Conservation (phyloP, 1,139 yeast genomes). For the Blastobotrys raffinosifermentans region DNA sequence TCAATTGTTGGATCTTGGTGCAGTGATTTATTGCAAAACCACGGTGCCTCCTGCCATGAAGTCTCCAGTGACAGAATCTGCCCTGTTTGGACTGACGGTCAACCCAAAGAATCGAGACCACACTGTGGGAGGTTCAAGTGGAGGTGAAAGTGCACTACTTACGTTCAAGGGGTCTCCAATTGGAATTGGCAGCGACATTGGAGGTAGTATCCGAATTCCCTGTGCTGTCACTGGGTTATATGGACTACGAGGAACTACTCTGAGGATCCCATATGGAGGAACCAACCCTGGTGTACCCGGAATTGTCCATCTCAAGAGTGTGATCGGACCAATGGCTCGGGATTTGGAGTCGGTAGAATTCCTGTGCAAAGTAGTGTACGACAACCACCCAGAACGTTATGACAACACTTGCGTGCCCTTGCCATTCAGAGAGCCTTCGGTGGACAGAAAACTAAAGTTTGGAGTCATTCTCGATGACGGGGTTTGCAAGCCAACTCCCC, state of each 20-base stretch:
- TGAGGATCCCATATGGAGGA: constrained; percentile 44
- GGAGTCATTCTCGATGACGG: constrained; percentile 33
- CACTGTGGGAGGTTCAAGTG: constrained; percentile 53
- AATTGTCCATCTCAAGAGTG: constrained; percentile 40
- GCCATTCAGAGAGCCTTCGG: constrained; percentile 41
- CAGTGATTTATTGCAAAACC: constrained; percentile 48
- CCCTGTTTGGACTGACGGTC: constrained; percentile 39
- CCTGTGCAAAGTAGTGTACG: constrained; percentile 48
- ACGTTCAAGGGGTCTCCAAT: constrained; percentile 44
- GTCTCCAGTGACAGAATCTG: constrained; percentile 43
- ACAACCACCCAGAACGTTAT: constrained; percentile 49
- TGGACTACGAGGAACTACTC: constrained; percentile 45
- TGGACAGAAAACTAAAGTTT: constrained; percentile 31
- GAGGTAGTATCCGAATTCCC: constrained; percentile 56
- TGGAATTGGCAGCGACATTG: constrained; percentile 59
- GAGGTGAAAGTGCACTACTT: constrained; percentile 55
- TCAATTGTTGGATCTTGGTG: constrained; percentile 41
- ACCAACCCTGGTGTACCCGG: constrained; percentile 33
- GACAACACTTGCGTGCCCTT: constrained; percentile 43
- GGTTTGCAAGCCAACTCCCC: constrained; percentile 37
- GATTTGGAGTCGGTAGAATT: constrained; percentile 51
- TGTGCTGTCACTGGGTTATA: constrained; percentile 47
- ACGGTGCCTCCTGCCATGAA: constrained; percentile 54
- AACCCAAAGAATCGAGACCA: constrained; percentile 41
- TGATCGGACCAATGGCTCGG: constrained; percentile 45